Conservation (phyloP, 2,329 filamentous ascomycete species). For the Ophiostoma himal-ulmi region DNA sequence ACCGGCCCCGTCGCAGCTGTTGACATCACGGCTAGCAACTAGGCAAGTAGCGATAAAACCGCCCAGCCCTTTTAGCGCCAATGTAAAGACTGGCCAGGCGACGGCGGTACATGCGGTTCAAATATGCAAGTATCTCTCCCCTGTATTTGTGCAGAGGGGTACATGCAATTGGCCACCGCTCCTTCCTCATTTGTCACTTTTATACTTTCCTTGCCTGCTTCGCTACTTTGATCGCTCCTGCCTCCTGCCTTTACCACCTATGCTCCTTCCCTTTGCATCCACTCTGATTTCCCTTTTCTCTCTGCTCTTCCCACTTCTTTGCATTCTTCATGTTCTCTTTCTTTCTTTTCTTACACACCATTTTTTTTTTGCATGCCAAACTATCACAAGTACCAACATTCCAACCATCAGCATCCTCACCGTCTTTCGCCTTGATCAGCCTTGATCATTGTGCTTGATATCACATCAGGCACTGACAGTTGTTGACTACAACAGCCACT, state of each 20-base stretch:
- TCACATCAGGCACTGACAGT: background rate
- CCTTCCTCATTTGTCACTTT: background rate
- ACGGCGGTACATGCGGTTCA: conserved; percentile 13
- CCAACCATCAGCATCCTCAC: background rate
- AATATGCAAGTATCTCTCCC: background rate
- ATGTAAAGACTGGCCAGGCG: conserved; percentile 5
- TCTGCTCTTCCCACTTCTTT: conserved; percentile 17
- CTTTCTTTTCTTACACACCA: background rate
- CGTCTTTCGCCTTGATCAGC: background rate
- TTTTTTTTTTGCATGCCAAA: conserved; percentile 6
- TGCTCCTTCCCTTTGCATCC: conserved; percentile 11
- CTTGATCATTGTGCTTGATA: background rate
- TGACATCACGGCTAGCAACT: conserved; percentile 25
- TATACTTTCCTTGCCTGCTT: background rate
- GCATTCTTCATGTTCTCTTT: conserved; percentile 11
- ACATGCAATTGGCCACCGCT: background rate
- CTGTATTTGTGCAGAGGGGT: background rate
- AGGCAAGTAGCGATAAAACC: background rate
- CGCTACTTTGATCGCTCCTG: background rate
- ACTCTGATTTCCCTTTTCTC: conserved; percentile 13
- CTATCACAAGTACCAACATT: background rate
- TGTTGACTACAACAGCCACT: conserved; percentile 3
- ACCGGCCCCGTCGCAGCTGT: conserved; percentile 22
- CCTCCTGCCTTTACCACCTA: background rate
- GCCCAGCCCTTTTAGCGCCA: conserved; percentile 11